phyloP scores from a whole-genome alignment of 2,329 filamentous ascomycete genomes.

The Calonectria pteridis region DNA sequence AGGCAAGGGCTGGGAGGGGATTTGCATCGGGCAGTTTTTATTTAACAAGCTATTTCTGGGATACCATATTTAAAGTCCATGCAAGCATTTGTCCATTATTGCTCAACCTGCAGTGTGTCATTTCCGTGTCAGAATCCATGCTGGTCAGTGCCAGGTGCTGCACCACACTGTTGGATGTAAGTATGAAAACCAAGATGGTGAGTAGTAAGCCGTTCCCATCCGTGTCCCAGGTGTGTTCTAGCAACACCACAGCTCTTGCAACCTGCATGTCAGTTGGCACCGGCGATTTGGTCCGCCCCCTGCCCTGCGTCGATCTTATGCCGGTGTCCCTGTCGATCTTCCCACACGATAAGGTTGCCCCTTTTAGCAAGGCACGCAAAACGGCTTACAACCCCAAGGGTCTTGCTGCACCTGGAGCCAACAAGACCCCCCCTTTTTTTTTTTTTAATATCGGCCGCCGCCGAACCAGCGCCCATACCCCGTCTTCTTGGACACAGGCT shows the following conservation, averaged over 20 bases:
- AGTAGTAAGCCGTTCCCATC: neutral
- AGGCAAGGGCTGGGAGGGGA: conserved; percentile 17
- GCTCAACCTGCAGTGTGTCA: neutral
- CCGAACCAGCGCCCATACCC: conserved; percentile 37
- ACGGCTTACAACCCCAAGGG: neutral
- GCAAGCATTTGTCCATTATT: neutral
- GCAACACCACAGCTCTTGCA: neutral
- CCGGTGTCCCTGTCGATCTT: neutral
- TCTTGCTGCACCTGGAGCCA: neutral
- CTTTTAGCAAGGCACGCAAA: neutral
- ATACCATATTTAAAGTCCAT: conserved; percentile 10
- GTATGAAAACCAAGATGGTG: neutral
- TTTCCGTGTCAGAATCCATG: neutral
- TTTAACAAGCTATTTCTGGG: conserved; percentile 24
- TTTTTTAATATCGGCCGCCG: conserved; percentile 17
- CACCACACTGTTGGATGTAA: too few species aligned
- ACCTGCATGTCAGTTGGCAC: neutral
- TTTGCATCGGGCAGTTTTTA: conserved; percentile 25
- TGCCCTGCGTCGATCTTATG: neutral
- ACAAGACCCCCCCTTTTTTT: neutral
- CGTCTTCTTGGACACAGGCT: conserved; percentile 15
- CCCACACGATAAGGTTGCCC: neutral
- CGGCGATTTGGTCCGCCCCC: neutral
- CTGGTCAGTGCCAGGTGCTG: neutral
- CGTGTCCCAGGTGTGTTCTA: neutral